Base-by-base conservation (phyloP, 345 rosid genomes). In the Ricinus communis region DNA sequence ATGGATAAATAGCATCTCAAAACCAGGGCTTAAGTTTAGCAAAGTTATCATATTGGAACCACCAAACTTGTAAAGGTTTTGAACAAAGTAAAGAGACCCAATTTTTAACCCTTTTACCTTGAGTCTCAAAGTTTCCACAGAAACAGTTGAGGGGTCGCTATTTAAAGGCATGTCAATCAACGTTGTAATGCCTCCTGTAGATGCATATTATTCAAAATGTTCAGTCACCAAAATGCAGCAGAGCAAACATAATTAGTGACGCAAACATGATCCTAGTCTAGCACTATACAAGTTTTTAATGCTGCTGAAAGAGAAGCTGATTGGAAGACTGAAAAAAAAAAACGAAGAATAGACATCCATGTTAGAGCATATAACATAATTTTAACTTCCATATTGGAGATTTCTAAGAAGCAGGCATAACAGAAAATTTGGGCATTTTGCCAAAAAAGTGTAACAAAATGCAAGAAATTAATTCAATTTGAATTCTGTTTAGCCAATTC, bases 101-200 rank as follows among this genome's bases (percentile, higher is more conserved):
- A 63, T 27, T 61, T 52, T 61, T 52, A 12, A 45, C 14, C 64
- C 31, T 56, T 64, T 71, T 79, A 88, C 97, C 94, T 95, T 90
- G 77, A 92, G 91, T 64, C 84, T 86, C 71, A 92, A 85, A 73
- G 90, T 87, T 76, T 95, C 96, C 30, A 84, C 66, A 8, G 97
- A 92, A 76, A 89, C 78, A 69, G 99, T 92, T 12, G 97, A 87
- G 45, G 99, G 99, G 59, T 51, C 73, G 69, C 82, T 90, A 59
- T 95, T 95, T 16, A 95, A 82, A 19, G 99, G 98, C 99, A 95
- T 95, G 82, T 92, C 99, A 54, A 95, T 76, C 74, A 95, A 72
- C 18, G 93, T 89, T 21, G 98, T 95, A 68, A 92, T 77, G 52
- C 99, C 99, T 25, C 98, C 99, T 92, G 71, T 8, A 70, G 10